Evolutionary conservation across 179 eudicot species (phyloP), one percentile per base, ranked within the genome.

Genomic region (Actinidia arguta): DNA sequence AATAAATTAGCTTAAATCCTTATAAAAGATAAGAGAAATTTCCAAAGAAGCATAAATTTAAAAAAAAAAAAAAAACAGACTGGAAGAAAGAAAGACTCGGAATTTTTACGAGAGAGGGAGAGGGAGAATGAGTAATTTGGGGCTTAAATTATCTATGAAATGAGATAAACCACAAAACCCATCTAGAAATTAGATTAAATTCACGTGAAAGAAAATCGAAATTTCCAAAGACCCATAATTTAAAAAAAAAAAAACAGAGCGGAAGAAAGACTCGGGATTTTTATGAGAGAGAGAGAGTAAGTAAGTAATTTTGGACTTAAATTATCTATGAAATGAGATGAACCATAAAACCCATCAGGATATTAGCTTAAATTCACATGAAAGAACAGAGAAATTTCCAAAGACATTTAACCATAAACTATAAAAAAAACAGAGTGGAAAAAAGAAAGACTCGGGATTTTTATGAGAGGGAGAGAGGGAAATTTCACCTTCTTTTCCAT

Each of bases 401-500:
- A 36, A 25, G 25, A 25, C 24, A 36, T 27, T 0, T 27, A 0
- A 8, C 20, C 39, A n/a, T 12, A 69, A 69, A 44, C 10, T 69
- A 24, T 14, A 12, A 18, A 18, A 16, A 74, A 31, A 27, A 6
- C 25, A 27, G 47, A 24, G 36, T 14, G 24, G 6, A 13, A 13
- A 42, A 20, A 36, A 13, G 22, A 39, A 16, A 39, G 1, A 5
- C 42, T 39, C 14, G 9, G 6, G 14, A 39, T 4, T 69, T 69
- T 8, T 20, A 3, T 6, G 52, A 50, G 12, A 50, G 12, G 12
- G 8, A 50, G 12, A 4, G 62, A 22, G 20, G 20, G 18, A 17
- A 3, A 9, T n/a, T 48, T 52, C 66, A 79, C 82, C 82, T 79
- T 79, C 67, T 39, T 79, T 20, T 69, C 54, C 74, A 69, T 42